Base-by-base conservation (phyloP, 495 filamentous ascomycete genomes). In the Podospora didyma region DNA sequence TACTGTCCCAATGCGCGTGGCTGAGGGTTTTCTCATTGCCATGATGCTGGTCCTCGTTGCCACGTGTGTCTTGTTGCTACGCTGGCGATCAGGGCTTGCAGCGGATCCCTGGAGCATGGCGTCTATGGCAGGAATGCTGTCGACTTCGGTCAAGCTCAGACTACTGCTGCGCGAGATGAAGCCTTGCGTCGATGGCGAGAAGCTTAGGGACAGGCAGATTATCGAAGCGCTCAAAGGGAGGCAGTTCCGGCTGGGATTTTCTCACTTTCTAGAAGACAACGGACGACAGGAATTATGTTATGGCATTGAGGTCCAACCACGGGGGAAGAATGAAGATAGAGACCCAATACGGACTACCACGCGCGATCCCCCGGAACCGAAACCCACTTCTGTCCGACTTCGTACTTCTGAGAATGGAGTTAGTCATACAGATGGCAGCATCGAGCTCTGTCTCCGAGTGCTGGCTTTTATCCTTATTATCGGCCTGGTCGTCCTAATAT, bases 401-500 rank as follows among this genome's bases (percentile, higher is more conserved):
- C n/a, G n/a, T n/a, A n/a, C n/a, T n/a, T n/a, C n/a, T n/a, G n/a
- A n/a, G n/a, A n/a, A n/a, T n/a, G n/a, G n/a, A n/a, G 26, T 9
- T 4, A 9, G 26, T 3, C 26, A 31, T 20, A 20, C 12, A n/a
- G 9, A 3, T 3, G 10, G 9, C 14, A 41, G 0, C 16, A 45
- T 22, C n/a, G 39, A 54, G 21, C 22, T 20, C 7, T 2, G 19
- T 9, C n/a, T 20, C 14, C 39, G 20, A 19, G 11, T 46, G 1
- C 3, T 46, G 2, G 57, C 70, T 28, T 21, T 70, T 2, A 37
- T n/a, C n/a, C n/a, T 71, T n/a, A 44, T 72, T 0, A 46, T 61
- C 14, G 72, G 70, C 10, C 48, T 74, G 7, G 39, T 69, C 31
- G 59, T 60, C 12, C 46, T 75, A 19, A 65, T 77, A 52, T 46